phyloP scores from a whole-genome alignment of 1,139 yeast species.

The Nakaseomyces kungkrabaensis region DNA sequence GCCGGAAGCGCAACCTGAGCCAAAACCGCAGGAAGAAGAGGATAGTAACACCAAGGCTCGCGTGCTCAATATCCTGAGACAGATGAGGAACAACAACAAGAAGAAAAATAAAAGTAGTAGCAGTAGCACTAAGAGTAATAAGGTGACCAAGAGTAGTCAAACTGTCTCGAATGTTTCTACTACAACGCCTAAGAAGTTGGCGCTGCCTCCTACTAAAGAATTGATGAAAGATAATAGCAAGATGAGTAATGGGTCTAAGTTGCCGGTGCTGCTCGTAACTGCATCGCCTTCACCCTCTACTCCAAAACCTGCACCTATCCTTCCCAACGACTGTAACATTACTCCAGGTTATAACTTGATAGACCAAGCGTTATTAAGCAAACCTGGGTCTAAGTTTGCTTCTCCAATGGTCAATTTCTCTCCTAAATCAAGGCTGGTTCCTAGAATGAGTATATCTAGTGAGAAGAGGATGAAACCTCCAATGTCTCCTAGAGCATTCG shows the following conservation, averaged over 20 bases:
- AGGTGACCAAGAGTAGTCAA: neutral
- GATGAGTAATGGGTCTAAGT: neutral
- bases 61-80: slow-evolving; percentile 17
- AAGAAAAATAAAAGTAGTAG: neutral
- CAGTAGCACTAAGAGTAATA: too few species aligned
- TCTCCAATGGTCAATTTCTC: neutral
- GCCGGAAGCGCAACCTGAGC: neutral
- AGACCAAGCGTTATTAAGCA: neutral
- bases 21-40: neutral
- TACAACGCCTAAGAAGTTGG: neutral
- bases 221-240: neutral
- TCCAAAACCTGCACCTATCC: neutral
- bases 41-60: slow-evolving; percentile 10
- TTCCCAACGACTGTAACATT: slow-evolving; percentile 1
- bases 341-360: slow-evolving; percentile 1
- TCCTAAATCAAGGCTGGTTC: neutral
- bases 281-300: neutral
- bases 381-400: slow-evolving; percentile 1
- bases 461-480: neutral
- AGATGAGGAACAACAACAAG: slow-evolving; percentile 16
- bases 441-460: neutral
- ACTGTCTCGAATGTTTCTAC: neutral
- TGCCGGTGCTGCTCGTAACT: slow-evolving; percentile 1
- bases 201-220: neutral
- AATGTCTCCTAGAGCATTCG: neutral